phyloP scores from a whole-genome alignment of 192 early-diverging fungal genomes.

The Phlyctochytrium bullatum region DNA sequence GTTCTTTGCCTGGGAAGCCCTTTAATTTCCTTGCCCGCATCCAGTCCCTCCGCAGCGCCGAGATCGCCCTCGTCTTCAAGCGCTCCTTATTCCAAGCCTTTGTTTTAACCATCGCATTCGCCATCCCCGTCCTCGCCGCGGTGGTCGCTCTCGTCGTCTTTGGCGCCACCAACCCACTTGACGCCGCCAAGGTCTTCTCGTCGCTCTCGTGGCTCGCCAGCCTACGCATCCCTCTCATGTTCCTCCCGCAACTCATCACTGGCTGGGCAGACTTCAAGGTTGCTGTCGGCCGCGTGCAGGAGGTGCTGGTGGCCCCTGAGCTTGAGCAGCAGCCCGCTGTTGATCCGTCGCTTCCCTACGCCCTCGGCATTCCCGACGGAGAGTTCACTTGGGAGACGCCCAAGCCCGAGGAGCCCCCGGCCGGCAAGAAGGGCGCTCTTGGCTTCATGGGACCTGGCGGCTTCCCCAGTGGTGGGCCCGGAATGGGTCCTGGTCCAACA shows the following conservation, averaged over 20 bases:
- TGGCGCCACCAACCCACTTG: constrained; percentile 14
- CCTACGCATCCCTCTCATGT: constrained; percentile 5
- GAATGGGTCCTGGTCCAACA: neutral
- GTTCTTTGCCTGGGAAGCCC: constrained; percentile 36
- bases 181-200: constrained; percentile 40
- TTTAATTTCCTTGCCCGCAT: constrained; percentile 58
- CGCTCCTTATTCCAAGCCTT: constrained; percentile 32
- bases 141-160: constrained; percentile 42
- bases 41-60: constrained; percentile 43
- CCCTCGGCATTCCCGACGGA: constrained; percentile 56
- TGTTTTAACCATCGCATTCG: constrained; percentile 40
- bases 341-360: constrained; percentile 41
- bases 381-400: constrained; percentile 65
- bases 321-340: constrained; percentile 46
- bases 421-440: too few species aligned
- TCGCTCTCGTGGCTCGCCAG: constrained; percentile 40
- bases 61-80: constrained; percentile 29
- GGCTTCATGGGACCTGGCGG: constrained; percentile 36
- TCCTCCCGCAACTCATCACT: neutral
- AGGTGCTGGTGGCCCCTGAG: constrained; percentile 40
- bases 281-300: constrained; percentile 34
- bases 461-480: constrained; percentile 14
- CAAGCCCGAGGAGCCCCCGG: too few species aligned
- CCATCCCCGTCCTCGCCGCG: constrained; percentile 44
- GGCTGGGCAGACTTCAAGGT: neutral